A percentile compares a stretch with the other conserved stretches of the same genome.
These are phyloP conservation scores for Xerocomus potaroensis DNA, from an alignment of 768 basidiomycete species.

Conservation along the genomic window DNA sequence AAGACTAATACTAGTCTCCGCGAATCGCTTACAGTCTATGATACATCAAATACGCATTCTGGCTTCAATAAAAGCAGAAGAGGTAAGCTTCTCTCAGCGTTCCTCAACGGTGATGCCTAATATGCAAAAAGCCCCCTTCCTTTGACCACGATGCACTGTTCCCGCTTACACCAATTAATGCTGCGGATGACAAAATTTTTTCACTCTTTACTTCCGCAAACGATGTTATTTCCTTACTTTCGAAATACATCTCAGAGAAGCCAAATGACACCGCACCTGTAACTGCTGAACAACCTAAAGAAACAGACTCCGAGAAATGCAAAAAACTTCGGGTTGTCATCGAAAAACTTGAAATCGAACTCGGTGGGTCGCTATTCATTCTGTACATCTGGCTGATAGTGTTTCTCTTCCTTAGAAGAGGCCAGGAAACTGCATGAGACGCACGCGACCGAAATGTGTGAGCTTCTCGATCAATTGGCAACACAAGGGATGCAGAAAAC, in stretches of 20 bases:
- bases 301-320: slow-evolving; percentile 39
- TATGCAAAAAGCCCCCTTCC: slow-evolving; percentile 36
- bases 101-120: slow-evolving; percentile 3
- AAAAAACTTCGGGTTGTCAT: slow-evolving; percentile 49
- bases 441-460: slow-evolving; percentile 45
- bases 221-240: slow-evolving; percentile 31
- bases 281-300: slow-evolving; percentile 13
- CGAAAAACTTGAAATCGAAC: slow-evolving; percentile 47
- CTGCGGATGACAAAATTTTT: slow-evolving; percentile 45
- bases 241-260: slow-evolving; percentile 19
- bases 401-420: slow-evolving; percentile 33
- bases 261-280: slow-evolving; percentile 8
- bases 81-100: slow-evolving; percentile 35
- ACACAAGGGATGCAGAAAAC: slow-evolving; percentile 34
- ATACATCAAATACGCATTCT: slow-evolving; percentile 43
- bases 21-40: slow-evolving; percentile 61
- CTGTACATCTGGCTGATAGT: slow-evolving; percentile 8
- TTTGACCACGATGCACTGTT: slow-evolving; percentile 49
- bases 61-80: slow-evolving; percentile 41
- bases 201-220: slow-evolving; percentile 42
- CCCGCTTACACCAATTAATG: slow-evolving; percentile 47
- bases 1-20: slow-evolving; percentile 53
- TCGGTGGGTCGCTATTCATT: slow-evolving; percentile 42
- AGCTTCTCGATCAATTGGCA: slow-evolving; percentile 53
- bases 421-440: slow-evolving; percentile 43